Evolutionary conservation across 1,284 basidiomycete species (phyloP), one percentile per base, ranked within the genome.

Genomic region (Calocybe gambosa): DNA sequence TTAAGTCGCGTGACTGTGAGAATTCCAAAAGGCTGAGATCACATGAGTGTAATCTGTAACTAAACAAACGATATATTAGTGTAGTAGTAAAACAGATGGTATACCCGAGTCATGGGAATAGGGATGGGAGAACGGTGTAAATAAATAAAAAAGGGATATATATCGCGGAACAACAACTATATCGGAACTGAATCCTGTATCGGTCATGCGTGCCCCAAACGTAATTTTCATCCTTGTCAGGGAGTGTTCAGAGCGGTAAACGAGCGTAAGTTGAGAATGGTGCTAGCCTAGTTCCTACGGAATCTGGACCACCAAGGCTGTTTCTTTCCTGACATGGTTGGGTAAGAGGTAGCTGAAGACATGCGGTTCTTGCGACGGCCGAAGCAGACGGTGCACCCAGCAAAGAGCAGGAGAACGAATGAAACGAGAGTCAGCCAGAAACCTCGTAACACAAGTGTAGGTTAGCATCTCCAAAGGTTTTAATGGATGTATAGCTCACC

Each of bases 351-450:
- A 12, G 70, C 71, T 15, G 62, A 61, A 0, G 69, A 52, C 65
- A 73, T 68, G 47, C 77, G 68, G 44, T 71, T 64, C 47, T 66
- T 70, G 45, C 82, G 72, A 28, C 83, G 77, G 8, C 82, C 82
- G 56, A 85, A 75, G 68, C 78, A 85, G 23, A 85, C 79, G 1
- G 80, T 81, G 69, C 75, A 77, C 35, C 80, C 81, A 9, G 76
- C 80, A 46, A 86, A 57, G 38, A 78, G 63, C 16, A 83, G 74
- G 1, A 86, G 71, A 50, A 86, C 63, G 60, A 88, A 66, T 12
- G 78, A 63, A n/a, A 72, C 77, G 55, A 88, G 77, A 2, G 82
- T 86, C 60, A 88, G 63, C 85, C 85, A 89, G 63, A 88, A 84
- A 7, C 75, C 85, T 83, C 15, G 13, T 23, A 34, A 42, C 26